These are phyloP conservation scores for Emericellopsis terricola DNA, from an alignment of 495 filamentous ascomycete species.

Conservation along the genomic window DNA sequence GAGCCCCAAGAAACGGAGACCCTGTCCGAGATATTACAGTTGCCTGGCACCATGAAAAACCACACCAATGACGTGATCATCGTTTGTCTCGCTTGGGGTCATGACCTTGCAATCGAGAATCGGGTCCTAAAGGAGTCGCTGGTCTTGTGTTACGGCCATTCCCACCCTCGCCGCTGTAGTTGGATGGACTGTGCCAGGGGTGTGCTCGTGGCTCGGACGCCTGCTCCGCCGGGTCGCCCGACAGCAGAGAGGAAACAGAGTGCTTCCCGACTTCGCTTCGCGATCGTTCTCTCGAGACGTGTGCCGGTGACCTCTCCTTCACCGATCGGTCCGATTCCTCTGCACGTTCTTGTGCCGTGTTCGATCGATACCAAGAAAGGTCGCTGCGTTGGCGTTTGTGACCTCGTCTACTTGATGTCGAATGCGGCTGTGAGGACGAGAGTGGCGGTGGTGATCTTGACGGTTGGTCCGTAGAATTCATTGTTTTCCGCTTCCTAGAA, in stretches of 20 bases:
- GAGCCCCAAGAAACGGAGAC: too few relatives aligned
- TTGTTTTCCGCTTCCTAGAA: constrained; percentile 57
- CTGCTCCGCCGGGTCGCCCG: constrained; percentile 16
- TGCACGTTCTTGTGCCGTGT: constrained; percentile 11
- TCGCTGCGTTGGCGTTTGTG: constrained; percentile 58
- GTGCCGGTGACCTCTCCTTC: constrained; percentile 24
- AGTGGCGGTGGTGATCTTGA: constrained; percentile 35
- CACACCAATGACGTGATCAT: too few relatives aligned
- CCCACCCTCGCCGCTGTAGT: neutral
- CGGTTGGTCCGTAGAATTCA: constrained; percentile 31
- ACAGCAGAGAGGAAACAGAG: constrained; percentile 29
- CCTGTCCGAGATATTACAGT: too few relatives aligned
- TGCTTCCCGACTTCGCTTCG: constrained; percentile 16
- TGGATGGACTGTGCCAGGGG: neutral
- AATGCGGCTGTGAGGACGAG: constrained; percentile 35
- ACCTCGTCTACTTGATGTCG: constrained; percentile 39
- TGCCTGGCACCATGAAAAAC: too few relatives aligned
- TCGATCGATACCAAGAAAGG: constrained; percentile 29
- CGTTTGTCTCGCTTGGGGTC: too few relatives aligned
- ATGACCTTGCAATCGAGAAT: neutral
- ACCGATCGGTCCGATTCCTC: constrained; percentile 17
- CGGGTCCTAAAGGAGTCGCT: neutral
- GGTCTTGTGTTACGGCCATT: neutral
- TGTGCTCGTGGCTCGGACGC: neutral
- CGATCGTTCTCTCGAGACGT: constrained; percentile 8